A percentile compares a stretch with the other conserved stretches of the same genome.
Evolutionary conservation across 2,329 filamentous ascomycete species (phyloP).

Genomic region (Phoma herbarum): DNA sequence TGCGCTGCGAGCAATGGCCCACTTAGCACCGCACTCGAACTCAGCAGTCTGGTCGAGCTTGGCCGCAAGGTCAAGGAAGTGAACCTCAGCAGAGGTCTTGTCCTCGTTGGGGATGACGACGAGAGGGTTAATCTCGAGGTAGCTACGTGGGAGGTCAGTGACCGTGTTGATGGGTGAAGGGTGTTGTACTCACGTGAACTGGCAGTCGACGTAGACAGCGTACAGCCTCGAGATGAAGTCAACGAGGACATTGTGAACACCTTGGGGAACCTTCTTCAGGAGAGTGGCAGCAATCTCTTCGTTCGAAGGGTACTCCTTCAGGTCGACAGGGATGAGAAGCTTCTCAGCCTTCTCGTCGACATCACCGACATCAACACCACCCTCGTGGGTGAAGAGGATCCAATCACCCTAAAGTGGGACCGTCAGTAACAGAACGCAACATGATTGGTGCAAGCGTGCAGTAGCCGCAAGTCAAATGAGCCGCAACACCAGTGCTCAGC

Average conservation of each 20-base stretch:
- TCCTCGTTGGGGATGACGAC: slow-evolving; percentile 96
- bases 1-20: slow-evolving; percentile 93
- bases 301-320: slow-evolving; percentile 94
- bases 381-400: slow-evolving; percentile 99
- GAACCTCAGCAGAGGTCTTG: slow-evolving; percentile 89
- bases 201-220: slow-evolving; percentile 98
- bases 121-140: slow-evolving; percentile 99
- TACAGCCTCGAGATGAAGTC: slow-evolving; percentile 99
- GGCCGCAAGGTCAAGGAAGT: slow-evolving; percentile 98
- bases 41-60: slow-evolving; percentile 99
- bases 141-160: slow-evolving; percentile 55
- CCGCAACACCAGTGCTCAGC: slow-evolving; percentile 44
- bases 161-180: slow-evolving; percentile 1
- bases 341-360: slow-evolving; percentile 99
- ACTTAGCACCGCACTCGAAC: slow-evolving; percentile 99
- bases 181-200: slow-evolving; percentile 75
- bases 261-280: slow-evolving; percentile 91
- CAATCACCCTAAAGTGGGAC: slow-evolving; percentile 80
- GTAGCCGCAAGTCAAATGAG: slow-evolving; percentile 37
- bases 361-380: slow-evolving; percentile 99
- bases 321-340: slow-evolving; percentile 95
- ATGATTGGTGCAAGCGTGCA: slow-evolving; percentile 37
- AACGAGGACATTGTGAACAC: slow-evolving; percentile 96
- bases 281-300: slow-evolving; percentile 86
- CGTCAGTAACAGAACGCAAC: slow-evolving; percentile 42